Evolutionary conservation across 371 early-diverging fungal species (phyloP).

Genomic region (Rhizomucor miehei): DNA sequence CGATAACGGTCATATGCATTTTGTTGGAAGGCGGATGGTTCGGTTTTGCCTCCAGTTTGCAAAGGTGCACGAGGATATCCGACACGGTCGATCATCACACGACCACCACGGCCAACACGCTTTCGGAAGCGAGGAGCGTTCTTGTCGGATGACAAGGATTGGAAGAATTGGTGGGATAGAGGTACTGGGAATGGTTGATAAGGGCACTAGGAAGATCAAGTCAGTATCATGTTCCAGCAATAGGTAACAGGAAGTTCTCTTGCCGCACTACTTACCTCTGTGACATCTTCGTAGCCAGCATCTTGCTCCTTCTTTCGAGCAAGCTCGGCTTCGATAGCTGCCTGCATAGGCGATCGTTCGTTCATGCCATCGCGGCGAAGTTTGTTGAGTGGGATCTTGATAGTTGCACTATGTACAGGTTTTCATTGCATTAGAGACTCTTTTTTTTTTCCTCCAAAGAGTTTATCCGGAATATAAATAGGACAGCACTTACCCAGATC

Average conservation of each 20-base stretch:
- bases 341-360: constrained; percentile 40
- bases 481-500: constrained; percentile 24
- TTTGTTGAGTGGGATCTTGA: constrained; percentile 53
- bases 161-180: constrained; percentile 36
- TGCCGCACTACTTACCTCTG: constrained; percentile 30
- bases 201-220: constrained; percentile 31
- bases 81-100: constrained; percentile 54
- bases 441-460: background rate
- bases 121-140: constrained; percentile 36
- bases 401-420: constrained; percentile 49
- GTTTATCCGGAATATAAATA: background rate
- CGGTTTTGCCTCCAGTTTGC: constrained; percentile 21
- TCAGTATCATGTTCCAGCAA: too few species aligned
- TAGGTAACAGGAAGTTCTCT: background rate
- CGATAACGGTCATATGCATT: constrained; percentile 20
- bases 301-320: constrained; percentile 50
- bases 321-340: constrained; percentile 50
- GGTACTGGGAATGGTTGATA: constrained; percentile 48
- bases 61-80: constrained; percentile 7
- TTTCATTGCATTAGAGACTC: too few species aligned
- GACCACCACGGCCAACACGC: constrained; percentile 60
- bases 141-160: constrained; percentile 20
- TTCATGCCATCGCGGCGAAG: constrained; percentile 28
- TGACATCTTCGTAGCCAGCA: constrained; percentile 55
- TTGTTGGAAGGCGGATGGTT: constrained; percentile 16